Evolutionary conservation across 805 yeast species (phyloP).

Genomic region (Jamesozyma hellenica): DNA sequence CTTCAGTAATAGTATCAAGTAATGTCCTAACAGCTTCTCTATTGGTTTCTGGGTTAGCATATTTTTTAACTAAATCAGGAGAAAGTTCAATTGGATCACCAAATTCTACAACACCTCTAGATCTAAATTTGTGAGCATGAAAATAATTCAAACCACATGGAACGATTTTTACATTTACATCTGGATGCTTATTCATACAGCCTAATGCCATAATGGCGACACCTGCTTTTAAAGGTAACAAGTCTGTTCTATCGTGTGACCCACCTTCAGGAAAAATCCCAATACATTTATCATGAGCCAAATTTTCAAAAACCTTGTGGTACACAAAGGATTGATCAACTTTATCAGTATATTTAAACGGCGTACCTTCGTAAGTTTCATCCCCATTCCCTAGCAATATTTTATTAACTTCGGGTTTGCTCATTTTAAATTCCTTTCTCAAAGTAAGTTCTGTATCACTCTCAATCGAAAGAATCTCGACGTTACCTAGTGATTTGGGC

Average conservation of each 20-base stretch:
- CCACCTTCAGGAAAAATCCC: slow-evolving; percentile 99
- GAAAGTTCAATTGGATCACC: slow-evolving; percentile 75
- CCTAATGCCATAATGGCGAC: slow-evolving; percentile 98
- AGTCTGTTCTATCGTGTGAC: slow-evolving; percentile 85
- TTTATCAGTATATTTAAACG: slow-evolving; percentile 65
- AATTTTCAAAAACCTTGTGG: slow-evolving; percentile 72
- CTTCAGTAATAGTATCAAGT: slow-evolving; percentile 59
- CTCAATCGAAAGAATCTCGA: slow-evolving; percentile 55
- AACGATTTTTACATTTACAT: slow-evolving; percentile 71
- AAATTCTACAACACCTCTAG: slow-evolving; percentile 90
- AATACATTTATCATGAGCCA: slow-evolving; percentile 68
- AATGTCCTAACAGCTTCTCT: slow-evolving; percentile 65
- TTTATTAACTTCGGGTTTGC: slow-evolving; percentile 31
- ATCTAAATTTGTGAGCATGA: slow-evolving; percentile 90
- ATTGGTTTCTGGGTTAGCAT: slow-evolving; percentile 42
- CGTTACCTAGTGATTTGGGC: slow-evolving; percentile 68
- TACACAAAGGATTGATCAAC: slow-evolving; percentile 83
- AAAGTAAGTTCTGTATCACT: slow-evolving; percentile 64
- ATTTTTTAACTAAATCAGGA: slow-evolving; percentile 51
- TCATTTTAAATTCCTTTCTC: slow-evolving; percentile 58
- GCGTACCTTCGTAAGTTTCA: slow-evolving; percentile 34
- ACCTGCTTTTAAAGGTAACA: slow-evolving; percentile 90
- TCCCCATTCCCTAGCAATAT: slow-evolving; percentile 33
- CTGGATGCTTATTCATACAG: slow-evolving; percentile 70
- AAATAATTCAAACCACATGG: slow-evolving; percentile 98